A percentile compares a stretch with the other conserved stretches of the same genome.
phyloP scores from a whole-genome alignment of 2,329 filamentous ascomycete species.

The Arthroderma sp. region DNA sequence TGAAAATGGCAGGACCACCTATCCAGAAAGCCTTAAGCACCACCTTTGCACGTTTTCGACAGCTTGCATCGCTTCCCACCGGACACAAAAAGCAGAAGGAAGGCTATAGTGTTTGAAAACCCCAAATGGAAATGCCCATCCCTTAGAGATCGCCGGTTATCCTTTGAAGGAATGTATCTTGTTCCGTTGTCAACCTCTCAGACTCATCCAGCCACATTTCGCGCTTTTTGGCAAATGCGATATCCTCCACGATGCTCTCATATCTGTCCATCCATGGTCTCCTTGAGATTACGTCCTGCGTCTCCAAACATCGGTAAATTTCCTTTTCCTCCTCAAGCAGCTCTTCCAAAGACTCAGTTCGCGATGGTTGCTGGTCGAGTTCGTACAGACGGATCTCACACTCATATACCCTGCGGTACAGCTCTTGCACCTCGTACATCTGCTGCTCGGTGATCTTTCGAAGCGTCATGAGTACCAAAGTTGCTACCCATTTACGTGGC shows the following conservation, averaged over 20 bases:
- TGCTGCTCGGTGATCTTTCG: constrained; percentile 13
- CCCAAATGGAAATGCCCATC: too few relatives aligned
- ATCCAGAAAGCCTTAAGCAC: not conserved
- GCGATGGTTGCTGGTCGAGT: constrained; percentile 9
- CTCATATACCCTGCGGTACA: constrained; percentile 12
- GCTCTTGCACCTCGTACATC: constrained; percentile 14
- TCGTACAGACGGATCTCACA: constrained; percentile 15
- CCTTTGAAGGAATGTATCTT: constrained; percentile 1
- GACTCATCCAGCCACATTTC: constrained; percentile 6
- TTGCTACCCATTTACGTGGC: constrained; percentile 18
- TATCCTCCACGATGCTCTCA: constrained; percentile 3
- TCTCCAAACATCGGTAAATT: constrained; percentile 1
- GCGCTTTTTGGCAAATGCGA: constrained; percentile 4
- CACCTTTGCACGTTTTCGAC: not conserved
- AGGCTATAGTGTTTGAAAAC: not conserved
- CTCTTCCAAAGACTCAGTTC: not conserved
- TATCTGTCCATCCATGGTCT: constrained; percentile 1
- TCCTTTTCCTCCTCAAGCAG: constrained; percentile 3
- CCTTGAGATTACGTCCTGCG: not conserved
- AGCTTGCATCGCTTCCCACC: not conserved
- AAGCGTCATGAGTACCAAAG: constrained; percentile 18
- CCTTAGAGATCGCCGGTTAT: not conserved
- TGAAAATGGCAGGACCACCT: not conserved
- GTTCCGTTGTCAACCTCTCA: constrained; percentile 5
- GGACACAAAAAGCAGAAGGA: not conserved